Evolutionary conservation across 148 eudicot species (phyloP).

Genomic region (Silene conica): DNA sequence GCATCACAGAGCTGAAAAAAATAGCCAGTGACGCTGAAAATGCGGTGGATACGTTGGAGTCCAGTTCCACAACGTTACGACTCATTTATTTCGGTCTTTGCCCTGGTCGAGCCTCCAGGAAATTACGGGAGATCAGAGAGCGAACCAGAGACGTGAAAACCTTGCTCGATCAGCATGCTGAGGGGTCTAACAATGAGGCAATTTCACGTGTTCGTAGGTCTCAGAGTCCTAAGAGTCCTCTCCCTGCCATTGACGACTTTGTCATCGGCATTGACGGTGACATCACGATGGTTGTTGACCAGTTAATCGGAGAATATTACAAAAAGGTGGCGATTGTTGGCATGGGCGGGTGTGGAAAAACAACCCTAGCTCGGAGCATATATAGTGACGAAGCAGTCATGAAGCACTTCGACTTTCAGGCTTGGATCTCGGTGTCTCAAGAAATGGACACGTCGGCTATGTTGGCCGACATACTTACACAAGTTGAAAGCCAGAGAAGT

Average conservation of each 20-base stretch:
- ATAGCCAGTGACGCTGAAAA: constrained; percentile 26
- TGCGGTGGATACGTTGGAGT: constrained; percentile 10
- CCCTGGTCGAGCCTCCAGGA: background rate
- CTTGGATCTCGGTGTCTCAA: constrained; percentile 26
- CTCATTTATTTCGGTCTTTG: background rate
- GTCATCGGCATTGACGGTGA: constrained; percentile 23
- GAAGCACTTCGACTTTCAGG: constrained; percentile 17
- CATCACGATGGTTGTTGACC: constrained; percentile 4
- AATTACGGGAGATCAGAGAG: background rate
- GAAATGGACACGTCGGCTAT: constrained; percentile 8
- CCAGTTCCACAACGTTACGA: background rate
- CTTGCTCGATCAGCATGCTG: background rate
- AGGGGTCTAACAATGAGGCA: background rate
- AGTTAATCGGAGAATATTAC: background rate
- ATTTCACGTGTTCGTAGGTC: background rate
- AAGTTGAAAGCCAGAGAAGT: background rate
- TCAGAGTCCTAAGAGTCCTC: background rate
- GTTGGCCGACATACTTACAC: constrained; percentile 19
- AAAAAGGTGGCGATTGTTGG: constrained; percentile 27
- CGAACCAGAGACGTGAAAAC: background rate
- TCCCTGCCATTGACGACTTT: constrained; percentile 9
- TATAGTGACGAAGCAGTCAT: constrained; percentile 12
- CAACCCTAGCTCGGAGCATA: constrained; percentile 27
- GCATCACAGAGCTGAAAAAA: constrained; percentile 10
- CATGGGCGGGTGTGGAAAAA: constrained; percentile 33